Conservation (phyloP, 1,139 yeast genomes). For the Chernovozyma aurita region DNA sequence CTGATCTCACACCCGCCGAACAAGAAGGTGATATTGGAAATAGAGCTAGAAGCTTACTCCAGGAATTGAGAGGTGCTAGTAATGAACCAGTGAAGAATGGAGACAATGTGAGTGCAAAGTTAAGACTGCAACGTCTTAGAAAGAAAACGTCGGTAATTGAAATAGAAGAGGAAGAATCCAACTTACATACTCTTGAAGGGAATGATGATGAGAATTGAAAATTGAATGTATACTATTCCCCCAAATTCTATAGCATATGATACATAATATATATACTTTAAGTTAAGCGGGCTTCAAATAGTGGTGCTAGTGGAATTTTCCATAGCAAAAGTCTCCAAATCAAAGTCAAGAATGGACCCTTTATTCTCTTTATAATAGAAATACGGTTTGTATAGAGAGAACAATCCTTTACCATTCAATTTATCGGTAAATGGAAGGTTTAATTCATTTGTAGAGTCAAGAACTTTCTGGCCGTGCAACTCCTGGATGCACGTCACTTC, state of each 20-base stretch:
- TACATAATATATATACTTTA: too few species aligned
- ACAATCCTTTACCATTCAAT: slow-evolving; percentile 39
- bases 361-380: slow-evolving; percentile 29
- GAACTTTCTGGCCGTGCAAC: background rate
- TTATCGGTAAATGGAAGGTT: slow-evolving; percentile 34
- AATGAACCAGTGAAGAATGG: slow-evolving; percentile 12
- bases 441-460: slow-evolving; percentile 21
- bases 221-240: too few species aligned
- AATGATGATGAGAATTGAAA: background rate
- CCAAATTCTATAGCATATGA: too few species aligned
- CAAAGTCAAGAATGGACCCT: slow-evolving; percentile 30
- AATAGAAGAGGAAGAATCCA: slow-evolving; percentile 1
- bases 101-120: slow-evolving; percentile 23
- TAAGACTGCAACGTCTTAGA: slow-evolving; percentile 31
- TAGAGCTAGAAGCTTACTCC: slow-evolving; percentile 56
- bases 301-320: background rate
- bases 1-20: too few species aligned
- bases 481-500: slow-evolving; percentile 34
- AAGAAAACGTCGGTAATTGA: slow-evolving; percentile 14
- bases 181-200: background rate
- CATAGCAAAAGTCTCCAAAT: slow-evolving; percentile 17
- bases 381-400: slow-evolving; percentile 33
- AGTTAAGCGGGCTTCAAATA: too few species aligned
- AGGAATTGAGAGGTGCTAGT: slow-evolving; percentile 46
- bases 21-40: slow-evolving; percentile 50